Evolutionary conservation across 768 basidiomycete genomes (phyloP).

Genomic region (Termitomyces sp.): DNA sequence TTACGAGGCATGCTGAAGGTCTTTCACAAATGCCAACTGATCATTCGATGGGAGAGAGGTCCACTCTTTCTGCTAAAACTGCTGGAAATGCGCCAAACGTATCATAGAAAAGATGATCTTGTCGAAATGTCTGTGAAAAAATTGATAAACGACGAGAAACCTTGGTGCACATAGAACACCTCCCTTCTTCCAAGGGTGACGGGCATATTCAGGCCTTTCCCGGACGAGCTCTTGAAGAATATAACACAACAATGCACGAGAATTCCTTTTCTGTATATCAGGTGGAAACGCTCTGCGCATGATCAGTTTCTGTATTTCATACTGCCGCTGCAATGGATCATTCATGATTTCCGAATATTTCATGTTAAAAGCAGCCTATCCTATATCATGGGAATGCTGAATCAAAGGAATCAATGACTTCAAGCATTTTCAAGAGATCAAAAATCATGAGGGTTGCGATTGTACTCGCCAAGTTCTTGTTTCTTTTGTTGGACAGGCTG

Average conservation of each 20-base stretch:
- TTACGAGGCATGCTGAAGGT: too few species aligned
- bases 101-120: too few species aligned
- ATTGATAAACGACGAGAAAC: too few species aligned
- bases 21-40: too few species aligned
- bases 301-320: neutral
- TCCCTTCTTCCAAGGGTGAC: neutral
- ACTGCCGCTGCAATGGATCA: neutral
- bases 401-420: conserved; percentile 22
- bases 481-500: conserved; percentile 17
- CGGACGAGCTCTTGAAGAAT: neutral
- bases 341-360: neutral
- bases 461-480: conserved; percentile 17
- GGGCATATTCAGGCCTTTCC: neutral
- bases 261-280: too few species aligned
- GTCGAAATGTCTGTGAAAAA: too few species aligned
- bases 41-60: too few species aligned
- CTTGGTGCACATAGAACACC: too few species aligned
- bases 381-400: too few species aligned
- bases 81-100: too few species aligned
- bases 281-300: too few species aligned
- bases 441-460: neutral
- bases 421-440: conserved; percentile 15
- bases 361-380: neutral
- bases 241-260: neutral
- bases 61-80: too few species aligned